These are phyloP conservation scores for Pleurotus salmoneostramineus DNA, from an alignment of 768 basidiomycete genomes.

Conservation along the genomic window DNA sequence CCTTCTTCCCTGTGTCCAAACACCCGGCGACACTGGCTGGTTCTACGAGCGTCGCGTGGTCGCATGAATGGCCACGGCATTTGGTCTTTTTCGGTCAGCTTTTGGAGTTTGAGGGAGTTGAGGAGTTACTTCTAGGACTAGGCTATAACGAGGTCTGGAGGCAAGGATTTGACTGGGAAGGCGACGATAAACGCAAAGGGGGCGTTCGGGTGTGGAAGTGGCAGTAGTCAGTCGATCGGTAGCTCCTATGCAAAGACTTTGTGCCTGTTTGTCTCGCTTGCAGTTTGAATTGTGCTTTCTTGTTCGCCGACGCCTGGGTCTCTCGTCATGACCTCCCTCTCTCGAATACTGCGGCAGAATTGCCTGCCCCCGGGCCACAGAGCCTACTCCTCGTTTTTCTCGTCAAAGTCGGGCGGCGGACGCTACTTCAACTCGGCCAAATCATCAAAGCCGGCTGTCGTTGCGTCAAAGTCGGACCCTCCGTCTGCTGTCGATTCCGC, in stretches of 20 bases:
- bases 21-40: conserved; percentile 51
- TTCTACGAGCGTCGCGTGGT: conserved; percentile 42
- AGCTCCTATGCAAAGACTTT: background rate
- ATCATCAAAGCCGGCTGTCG: conserved; percentile 47
- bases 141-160: conserved; percentile 68
- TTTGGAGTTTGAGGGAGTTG: conserved; percentile 48
- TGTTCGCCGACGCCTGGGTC: background rate
- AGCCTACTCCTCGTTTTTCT: conserved; percentile 76
- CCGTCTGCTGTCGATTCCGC: background rate
- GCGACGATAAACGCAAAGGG: conserved; percentile 67
- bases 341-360: conserved; percentile 41
- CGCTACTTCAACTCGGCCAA: conserved; percentile 76
- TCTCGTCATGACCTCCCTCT: conserved; percentile 46
- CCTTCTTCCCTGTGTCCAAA: conserved; percentile 61
- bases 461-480: conserved; percentile 24
- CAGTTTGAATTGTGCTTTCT: background rate
- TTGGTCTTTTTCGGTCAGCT: conserved; percentile 83
- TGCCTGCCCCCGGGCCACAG: conserved; percentile 42
- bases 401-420: conserved; percentile 70
- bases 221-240: conserved; percentile 11
- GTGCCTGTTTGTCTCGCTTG: background rate
- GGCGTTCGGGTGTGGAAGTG: conserved; percentile 70
- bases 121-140: conserved; percentile 37
- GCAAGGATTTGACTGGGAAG: conserved; percentile 67
- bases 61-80: conserved; percentile 78